phyloP scores from a whole-genome alignment of 371 early-diverging fungal genomes.

The Mucor mucedo region DNA sequence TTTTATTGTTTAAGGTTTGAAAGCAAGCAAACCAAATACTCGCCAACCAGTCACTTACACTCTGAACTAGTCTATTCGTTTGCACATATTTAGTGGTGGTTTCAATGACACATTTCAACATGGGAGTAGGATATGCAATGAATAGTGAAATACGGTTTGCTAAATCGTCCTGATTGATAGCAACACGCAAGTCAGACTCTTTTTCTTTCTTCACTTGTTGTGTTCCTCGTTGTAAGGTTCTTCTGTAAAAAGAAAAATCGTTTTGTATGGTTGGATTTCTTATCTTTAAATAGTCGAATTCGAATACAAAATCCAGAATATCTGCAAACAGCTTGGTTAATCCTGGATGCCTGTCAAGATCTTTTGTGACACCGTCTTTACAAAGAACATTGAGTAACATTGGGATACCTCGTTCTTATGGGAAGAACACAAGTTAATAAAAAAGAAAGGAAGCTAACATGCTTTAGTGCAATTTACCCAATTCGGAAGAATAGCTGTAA shows the following conservation, averaged over 20 bases:
- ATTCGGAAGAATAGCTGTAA: slow-evolving; percentile 74
- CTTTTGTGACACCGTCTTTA: slow-evolving; percentile 62
- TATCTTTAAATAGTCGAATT: slow-evolving; percentile 94
- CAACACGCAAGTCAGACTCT: slow-evolving; percentile 50
- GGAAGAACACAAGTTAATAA: too few species aligned
- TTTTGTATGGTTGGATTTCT: slow-evolving; percentile 92
- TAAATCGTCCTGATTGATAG: slow-evolving; percentile 82
- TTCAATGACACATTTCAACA: slow-evolving; percentile 88
- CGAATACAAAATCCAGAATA: slow-evolving; percentile 85
- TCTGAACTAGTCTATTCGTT: slow-evolving; percentile 46
- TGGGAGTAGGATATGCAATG: slow-evolving; percentile 93
- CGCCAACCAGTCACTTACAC: slow-evolving; percentile 69
- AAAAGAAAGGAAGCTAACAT: too few species aligned
- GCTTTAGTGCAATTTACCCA: slow-evolving; percentile 55
- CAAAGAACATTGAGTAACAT: slow-evolving; percentile 76
- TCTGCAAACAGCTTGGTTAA: slow-evolving; percentile 82
- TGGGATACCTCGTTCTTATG: slow-evolving; percentile 75
- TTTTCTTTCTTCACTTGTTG: slow-evolving; percentile 10
- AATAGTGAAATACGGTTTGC: slow-evolving; percentile 94
- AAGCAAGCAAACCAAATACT: slow-evolving; percentile 74
- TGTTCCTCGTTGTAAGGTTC: slow-evolving; percentile 81
- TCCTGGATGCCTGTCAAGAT: slow-evolving; percentile 79
- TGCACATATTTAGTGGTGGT: slow-evolving; percentile 66
- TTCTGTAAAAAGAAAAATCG: slow-evolving; percentile 95
- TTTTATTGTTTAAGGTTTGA: slow-evolving; percentile 63